Percentiles rank a stretch among this genome's conserved stretches.
Conservation (phyloP, 2,329 filamentous ascomycete genomes). For the Aspergillus aculeatinus region DNA sequence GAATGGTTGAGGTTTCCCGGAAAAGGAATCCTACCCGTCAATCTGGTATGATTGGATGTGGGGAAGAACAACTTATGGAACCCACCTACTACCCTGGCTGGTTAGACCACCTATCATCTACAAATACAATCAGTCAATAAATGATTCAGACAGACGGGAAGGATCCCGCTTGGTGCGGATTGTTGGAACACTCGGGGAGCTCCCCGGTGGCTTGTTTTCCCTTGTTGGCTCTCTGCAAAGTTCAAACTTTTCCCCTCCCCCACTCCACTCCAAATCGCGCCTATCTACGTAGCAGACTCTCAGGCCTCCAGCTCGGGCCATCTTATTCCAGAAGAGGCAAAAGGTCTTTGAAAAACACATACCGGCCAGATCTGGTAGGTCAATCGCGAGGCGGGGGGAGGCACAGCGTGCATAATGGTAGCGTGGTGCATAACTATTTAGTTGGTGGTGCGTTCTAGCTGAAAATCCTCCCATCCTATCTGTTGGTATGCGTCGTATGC, state of each 20-base stretch:
- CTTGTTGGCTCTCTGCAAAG: no score
- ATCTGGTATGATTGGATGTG: not conserved
- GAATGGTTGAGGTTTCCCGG: not conserved
- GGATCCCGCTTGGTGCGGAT: not conserved
- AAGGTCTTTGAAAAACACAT: not conserved
- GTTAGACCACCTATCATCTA: not conserved
- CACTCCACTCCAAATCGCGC: no score
- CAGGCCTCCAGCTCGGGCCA: not conserved
- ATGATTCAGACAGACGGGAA: not conserved
- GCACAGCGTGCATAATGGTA: not conserved
- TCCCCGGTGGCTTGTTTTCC: no score
- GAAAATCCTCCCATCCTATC: no score
- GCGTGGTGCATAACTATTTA: no score
- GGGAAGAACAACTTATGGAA: not conserved
- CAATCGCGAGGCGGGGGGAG: not conserved
- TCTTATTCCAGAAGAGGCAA: not conserved
- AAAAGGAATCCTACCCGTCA: not conserved
- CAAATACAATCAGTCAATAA: not conserved
- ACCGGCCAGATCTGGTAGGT: not conserved
- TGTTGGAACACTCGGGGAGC: not conserved
- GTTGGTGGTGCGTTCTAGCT: no score
- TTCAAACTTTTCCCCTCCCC: no score
- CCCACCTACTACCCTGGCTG: no score
- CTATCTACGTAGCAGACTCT: no score
- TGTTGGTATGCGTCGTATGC: not conserved